Percentiles rank a stretch among this genome's conserved stretches.
Evolutionary conservation across 2,329 filamentous ascomycete genomes (phyloP).

Genomic region (Cytospora schulzeri): DNA sequence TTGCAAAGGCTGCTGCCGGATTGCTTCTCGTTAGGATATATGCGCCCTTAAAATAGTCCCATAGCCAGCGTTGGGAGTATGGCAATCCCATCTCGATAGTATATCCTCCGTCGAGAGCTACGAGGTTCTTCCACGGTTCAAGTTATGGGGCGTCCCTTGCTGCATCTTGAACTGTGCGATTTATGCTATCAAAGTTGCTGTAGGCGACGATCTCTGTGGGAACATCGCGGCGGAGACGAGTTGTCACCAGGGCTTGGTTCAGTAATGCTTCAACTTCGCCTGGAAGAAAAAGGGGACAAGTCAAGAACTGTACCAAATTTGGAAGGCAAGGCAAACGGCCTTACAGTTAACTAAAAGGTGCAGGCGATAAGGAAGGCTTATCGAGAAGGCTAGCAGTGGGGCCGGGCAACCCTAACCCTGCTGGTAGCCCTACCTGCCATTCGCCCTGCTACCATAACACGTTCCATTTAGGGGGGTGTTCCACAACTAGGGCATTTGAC

Average conservation of each 20-base stretch:
- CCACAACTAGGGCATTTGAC: too few relatives aligned
- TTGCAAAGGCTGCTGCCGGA: too few relatives aligned
- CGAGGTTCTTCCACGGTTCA: conserved; percentile 27
- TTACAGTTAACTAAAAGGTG: too few relatives aligned
- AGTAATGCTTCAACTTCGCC: not conserved
- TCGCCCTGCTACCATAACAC: too few relatives aligned
- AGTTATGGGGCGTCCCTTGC: conserved; percentile 24
- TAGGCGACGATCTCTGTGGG: conserved; percentile 23
- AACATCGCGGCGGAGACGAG: conserved; percentile 27
- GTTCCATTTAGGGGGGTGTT: too few relatives aligned
- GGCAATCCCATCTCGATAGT: conserved; percentile 19
- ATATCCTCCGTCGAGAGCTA: conserved; percentile 29
- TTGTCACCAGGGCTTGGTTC: conserved; percentile 3
- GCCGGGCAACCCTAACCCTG: too few relatives aligned
- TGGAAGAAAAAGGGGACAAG: not conserved
- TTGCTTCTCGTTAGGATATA: conserved; percentile 29
- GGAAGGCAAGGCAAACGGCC: too few relatives aligned
- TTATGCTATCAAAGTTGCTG: conserved; percentile 25
- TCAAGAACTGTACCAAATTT: conserved; percentile 25
- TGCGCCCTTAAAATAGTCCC: conserved; percentile 26
- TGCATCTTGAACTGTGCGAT: conserved; percentile 26
- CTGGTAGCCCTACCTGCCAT: too few relatives aligned
- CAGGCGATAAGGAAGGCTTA: too few relatives aligned
- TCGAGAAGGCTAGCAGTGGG: too few relatives aligned
- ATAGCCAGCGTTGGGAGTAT: conserved; percentile 30